These are phyloP conservation scores for Pythium diclinum DNA, from an alignment of 352 stramenopile genomes.

Conservation along the genomic window DNA sequence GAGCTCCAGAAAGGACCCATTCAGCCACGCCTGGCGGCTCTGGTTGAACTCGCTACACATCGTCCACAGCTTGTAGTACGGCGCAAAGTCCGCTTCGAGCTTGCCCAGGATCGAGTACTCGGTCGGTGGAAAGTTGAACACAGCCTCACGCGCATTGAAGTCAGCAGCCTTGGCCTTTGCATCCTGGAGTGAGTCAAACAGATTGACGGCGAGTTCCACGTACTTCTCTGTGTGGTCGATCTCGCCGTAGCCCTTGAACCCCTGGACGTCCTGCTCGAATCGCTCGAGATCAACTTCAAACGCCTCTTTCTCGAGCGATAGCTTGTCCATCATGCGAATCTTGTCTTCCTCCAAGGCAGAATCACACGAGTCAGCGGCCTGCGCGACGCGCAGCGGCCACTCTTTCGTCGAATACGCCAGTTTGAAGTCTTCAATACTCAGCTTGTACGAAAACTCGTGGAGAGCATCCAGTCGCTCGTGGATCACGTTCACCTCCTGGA, in stretches of 20 bases:
- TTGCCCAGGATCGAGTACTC: conserved; percentile 88
- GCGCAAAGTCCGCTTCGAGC: conserved; percentile 83
- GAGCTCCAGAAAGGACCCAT: conserved; percentile 90
- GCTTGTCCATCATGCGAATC: conserved; percentile 92
- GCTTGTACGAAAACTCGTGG: conserved; percentile 79
- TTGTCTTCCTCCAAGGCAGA: conserved; percentile 90
- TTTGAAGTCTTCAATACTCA: conserved; percentile 87
- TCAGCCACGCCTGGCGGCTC: conserved; percentile 90
- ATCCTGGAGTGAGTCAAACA: conserved; percentile 90
- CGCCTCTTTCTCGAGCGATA: conserved; percentile 89
- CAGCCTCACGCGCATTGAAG: conserved; percentile 91
- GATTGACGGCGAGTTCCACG: conserved; percentile 77
- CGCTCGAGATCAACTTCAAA: conserved; percentile 83
- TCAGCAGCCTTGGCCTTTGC: conserved; percentile 88
- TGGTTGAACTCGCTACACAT: conserved; percentile 94
- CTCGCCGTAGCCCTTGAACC: conserved; percentile 86
- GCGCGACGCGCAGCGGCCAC: conserved; percentile 77
- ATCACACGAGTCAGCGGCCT: conserved; percentile 82
- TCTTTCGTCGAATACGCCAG: conserved; percentile 89
- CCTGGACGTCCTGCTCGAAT: conserved; percentile 88
- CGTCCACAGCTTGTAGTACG: conserved; percentile 94
- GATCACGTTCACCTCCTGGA: conserved; percentile 72
- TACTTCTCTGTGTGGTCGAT: conserved; percentile 89
- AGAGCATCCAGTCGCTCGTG: conserved; percentile 72
- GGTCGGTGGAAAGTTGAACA: conserved; percentile 92